These are phyloP conservation scores for Pigoraptor vietnamica DNA, from an alignment of 78 protist genomes.

Conservation along the genomic window DNA sequence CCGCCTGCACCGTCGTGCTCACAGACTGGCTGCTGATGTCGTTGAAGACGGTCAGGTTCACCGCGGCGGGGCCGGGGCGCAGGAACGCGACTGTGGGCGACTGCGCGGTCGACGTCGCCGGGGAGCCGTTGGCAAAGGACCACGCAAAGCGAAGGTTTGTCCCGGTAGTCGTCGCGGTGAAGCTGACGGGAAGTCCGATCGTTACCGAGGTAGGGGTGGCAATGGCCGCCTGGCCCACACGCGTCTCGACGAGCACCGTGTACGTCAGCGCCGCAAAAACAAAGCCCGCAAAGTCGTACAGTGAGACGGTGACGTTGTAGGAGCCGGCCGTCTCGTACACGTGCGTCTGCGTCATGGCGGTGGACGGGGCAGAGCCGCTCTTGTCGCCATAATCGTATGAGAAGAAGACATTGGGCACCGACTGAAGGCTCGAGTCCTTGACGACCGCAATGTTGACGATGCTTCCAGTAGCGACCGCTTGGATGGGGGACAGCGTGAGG, in stretches of 20 bases:
- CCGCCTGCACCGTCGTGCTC: not conserved
- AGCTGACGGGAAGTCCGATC: not conserved
- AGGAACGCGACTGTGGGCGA: not conserved
- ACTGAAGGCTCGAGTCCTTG: no score
- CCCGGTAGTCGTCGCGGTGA: not conserved
- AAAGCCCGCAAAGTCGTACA: not conserved
- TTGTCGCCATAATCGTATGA: not conserved
- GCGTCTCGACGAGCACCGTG: not conserved
- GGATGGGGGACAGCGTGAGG: not conserved
- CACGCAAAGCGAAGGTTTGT: not conserved
- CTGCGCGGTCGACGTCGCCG: not conserved
- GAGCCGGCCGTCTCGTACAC: not conserved
- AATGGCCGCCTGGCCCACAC: not conserved
- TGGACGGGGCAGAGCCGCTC: not conserved
- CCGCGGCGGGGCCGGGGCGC: not conserved
- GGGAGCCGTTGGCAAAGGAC: not conserved
- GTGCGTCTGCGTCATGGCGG: not conserved
- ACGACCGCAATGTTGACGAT: not conserved
- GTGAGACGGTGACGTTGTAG: not conserved
- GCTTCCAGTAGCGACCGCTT: not conserved
- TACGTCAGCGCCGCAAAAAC: not conserved
- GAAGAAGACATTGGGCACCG: not conserved
- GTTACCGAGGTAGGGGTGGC: not conserved
- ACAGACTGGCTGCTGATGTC: not conserved
- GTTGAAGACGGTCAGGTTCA: not conserved